Percentiles rank a stretch among this genome's conserved stretches.
Evolutionary conservation across 1,284 basidiomycete species (phyloP).

Genomic region (Leccinum subspadiceum): DNA sequence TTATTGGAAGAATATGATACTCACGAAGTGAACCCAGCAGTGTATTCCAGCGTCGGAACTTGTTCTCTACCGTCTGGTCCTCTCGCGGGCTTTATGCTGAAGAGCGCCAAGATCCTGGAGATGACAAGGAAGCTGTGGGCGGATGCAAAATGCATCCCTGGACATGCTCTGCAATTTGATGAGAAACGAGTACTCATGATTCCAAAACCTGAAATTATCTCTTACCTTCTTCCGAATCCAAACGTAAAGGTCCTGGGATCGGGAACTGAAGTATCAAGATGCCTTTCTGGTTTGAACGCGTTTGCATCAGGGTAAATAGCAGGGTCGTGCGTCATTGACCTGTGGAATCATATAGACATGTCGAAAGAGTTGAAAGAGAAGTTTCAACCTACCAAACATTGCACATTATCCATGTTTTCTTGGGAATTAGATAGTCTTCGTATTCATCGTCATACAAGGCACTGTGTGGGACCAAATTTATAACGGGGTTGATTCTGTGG

Average conservation of each 20-base stretch:
- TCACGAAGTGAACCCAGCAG: slow-evolving; percentile 10
- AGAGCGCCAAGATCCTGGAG: slow-evolving; percentile 38
- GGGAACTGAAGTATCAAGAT: slow-evolving; percentile 7
- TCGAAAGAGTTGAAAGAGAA: not conserved
- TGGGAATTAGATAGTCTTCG: slow-evolving; percentile 10
- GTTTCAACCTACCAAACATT: slow-evolving; percentile 7
- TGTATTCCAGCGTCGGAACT: slow-evolving; percentile 13
- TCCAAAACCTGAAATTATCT: not conserved
- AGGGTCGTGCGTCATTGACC: slow-evolving; percentile 16
- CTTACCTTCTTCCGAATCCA: slow-evolving; percentile 38
- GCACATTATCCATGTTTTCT: slow-evolving; percentile 10
- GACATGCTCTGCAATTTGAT: slow-evolving; percentile 26
- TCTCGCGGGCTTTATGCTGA: slow-evolving; percentile 34
- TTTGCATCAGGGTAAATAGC: slow-evolving; percentile 11
- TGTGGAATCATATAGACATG: not conserved
- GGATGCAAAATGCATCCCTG: slow-evolving; percentile 40
- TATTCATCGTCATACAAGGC: slow-evolving; percentile 18
- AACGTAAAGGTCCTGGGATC: slow-evolving; percentile 30
- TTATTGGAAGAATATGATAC: not conserved
- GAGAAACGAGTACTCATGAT: not conserved
- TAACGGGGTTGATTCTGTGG: slow-evolving; percentile 14
- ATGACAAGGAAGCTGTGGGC: slow-evolving; percentile 39
- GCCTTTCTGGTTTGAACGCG: slow-evolving; percentile 17
- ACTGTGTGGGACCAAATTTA: slow-evolving; percentile 16
- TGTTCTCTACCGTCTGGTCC: slow-evolving; percentile 29